Percentiles rank a stretch among this genome's conserved stretches.
These are phyloP conservation scores for Rhynchospora tenuis DNA, from an alignment of 176 grass and related monocot genomes.

Conservation along the genomic window DNA sequence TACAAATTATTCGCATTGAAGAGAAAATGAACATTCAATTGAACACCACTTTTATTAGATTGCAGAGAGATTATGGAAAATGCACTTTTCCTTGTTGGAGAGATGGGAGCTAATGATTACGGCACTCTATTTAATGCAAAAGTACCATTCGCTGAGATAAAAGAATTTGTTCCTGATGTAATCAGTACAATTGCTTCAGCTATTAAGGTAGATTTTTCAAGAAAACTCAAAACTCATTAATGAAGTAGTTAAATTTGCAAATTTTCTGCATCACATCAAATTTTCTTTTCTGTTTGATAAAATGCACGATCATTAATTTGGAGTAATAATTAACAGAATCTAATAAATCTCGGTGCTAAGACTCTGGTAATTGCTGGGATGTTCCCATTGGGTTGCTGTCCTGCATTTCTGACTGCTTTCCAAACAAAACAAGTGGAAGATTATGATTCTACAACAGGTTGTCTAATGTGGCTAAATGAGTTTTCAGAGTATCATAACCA, in stretches of 20 bases:
- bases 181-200: constrained; percentile 18
- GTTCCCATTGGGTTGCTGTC: constrained; percentile 36
- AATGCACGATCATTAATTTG: too few species aligned
- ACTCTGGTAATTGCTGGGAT: constrained; percentile 33
- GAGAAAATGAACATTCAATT: too few species aligned
- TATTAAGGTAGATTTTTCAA: not conserved
- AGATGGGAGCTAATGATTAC: constrained; percentile 36
- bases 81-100: constrained; percentile 27
- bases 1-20: too few species aligned
- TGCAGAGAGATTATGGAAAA: not conserved
- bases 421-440: not conserved
- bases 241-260: not conserved
- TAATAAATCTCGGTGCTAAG: constrained; percentile 42
- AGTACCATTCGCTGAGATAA: not conserved
- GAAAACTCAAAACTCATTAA: not conserved
- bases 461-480: constrained; percentile 33
- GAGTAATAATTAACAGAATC: not conserved
- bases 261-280: too few species aligned
- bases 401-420: constrained; percentile 30
- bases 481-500: constrained; percentile 22
- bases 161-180: constrained; percentile 13
- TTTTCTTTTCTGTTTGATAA: too few species aligned
- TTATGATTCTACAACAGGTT: constrained; percentile 17
- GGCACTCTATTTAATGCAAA: not conserved
- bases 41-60: not conserved